Conservation (phyloP, 2,329 filamentous ascomycete genomes). For the Fusarium sp. region DNA sequence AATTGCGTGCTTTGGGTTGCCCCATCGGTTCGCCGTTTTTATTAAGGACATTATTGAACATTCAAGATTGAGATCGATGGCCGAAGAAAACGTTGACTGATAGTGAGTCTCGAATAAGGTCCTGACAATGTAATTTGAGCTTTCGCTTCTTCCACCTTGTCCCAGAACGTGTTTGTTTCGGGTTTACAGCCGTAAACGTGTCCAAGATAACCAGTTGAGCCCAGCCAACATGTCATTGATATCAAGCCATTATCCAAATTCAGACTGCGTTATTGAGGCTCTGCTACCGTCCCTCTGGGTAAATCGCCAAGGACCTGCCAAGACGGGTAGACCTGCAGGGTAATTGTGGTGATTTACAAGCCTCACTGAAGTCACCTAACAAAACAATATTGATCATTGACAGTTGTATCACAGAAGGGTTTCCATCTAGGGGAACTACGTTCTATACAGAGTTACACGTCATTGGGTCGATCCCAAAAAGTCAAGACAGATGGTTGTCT, state of each 20-base stretch:
- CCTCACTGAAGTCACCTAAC: no score
- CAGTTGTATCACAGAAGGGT: no score
- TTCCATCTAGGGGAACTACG: no score
- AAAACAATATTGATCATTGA: not conserved
- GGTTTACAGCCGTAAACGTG: accelerated
- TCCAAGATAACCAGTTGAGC: no score
- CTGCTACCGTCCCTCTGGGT: not conserved
- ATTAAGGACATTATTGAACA: not conserved
- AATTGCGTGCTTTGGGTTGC: not conserved
- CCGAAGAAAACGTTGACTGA: accelerated
- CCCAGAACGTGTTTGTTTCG: accelerated
- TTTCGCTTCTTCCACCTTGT: not conserved
- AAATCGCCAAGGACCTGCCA: slow-evolving; percentile 16
- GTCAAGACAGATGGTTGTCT: not conserved
- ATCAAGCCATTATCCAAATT: not conserved
- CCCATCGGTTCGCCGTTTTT: not conserved
- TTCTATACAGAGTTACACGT: no score
- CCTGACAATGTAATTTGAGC: not conserved
- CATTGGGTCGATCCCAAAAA: not conserved
- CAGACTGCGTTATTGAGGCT: slow-evolving; percentile 6
- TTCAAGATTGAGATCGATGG: no score
- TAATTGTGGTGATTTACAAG: not conserved
- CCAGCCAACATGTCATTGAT: no score
- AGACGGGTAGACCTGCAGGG: slow-evolving; percentile 13
- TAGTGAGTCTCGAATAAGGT: accelerated